These are phyloP conservation scores for Didymella segeticola DNA, from an alignment of 2,329 filamentous ascomycete species.

Conservation along the genomic window DNA sequence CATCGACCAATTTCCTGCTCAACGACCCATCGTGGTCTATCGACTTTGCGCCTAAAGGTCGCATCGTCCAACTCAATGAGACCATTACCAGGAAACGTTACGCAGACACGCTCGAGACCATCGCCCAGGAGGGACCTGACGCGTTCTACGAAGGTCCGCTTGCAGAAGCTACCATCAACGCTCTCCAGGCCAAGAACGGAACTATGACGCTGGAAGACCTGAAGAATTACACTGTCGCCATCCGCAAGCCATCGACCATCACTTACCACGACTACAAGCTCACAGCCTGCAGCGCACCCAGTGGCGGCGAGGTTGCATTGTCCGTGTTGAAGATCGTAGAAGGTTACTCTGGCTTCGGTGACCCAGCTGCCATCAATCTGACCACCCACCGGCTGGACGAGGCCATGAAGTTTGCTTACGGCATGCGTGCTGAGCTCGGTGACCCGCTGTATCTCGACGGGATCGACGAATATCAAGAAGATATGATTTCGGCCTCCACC, in stretches of 20 bases:
- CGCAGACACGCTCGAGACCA: constrained; percentile 77
- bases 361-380: constrained; percentile 64
- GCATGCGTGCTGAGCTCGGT: constrained; percentile 74
- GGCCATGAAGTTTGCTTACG: constrained; percentile 89
- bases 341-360: constrained; percentile 71
- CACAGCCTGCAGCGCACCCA: constrained; percentile 73
- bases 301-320: constrained; percentile 77
- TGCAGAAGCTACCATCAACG: constrained; percentile 74
- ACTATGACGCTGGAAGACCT: constrained; percentile 85
- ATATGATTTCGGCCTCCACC: constrained; percentile 68
- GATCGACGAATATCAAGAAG: constrained; percentile 67
- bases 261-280: constrained; percentile 71
- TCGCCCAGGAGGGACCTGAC: constrained; percentile 75
- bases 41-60: constrained; percentile 88
- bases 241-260: constrained; percentile 65
- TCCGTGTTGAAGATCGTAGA: constrained; percentile 83
- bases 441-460: constrained; percentile 78
- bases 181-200: constrained; percentile 74
- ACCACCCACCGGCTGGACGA: constrained; percentile 85
- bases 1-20: constrained; percentile 69
- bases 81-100: constrained; percentile 82
- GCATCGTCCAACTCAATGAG: constrained; percentile 73
- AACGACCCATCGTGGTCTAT: constrained; percentile 80
- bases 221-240: constrained; percentile 71
- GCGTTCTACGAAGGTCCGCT: constrained; percentile 77